These are phyloP conservation scores for Magnolia kwangsiensis DNA, from an alignment of 164 flowering plant genomes.

Conservation along the genomic window DNA sequence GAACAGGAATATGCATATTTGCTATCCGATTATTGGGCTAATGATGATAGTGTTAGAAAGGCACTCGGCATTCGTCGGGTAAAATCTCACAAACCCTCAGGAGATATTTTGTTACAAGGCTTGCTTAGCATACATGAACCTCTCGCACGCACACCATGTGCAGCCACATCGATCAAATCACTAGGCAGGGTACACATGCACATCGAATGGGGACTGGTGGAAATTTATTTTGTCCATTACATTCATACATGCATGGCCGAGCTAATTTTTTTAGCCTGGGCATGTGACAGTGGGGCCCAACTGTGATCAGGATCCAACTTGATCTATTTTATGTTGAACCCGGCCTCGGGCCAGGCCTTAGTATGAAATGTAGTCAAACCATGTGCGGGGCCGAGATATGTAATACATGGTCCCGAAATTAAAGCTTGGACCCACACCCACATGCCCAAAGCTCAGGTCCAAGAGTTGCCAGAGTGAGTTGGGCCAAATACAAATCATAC, in stretches of 20 bases:
- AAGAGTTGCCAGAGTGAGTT: background rate
- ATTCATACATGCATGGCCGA: no score
- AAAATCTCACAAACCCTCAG: background rate
- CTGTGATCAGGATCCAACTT: no score
- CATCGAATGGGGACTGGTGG: background rate
- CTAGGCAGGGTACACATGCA: background rate
- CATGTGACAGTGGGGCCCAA: no score
- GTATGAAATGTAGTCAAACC: no score
- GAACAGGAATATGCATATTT: conserved; percentile 13
- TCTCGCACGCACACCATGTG: background rate
- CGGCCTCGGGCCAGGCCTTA: no score
- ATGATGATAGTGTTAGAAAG: conserved; percentile 15
- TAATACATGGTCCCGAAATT: background rate
- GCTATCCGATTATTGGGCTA: conserved; percentile 23
- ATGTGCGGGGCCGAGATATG: background rate
- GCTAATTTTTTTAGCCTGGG: no score
- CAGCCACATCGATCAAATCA: background rate
- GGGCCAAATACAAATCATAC: background rate
- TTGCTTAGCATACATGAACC: background rate
- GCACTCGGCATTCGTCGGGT: conserved; percentile 26
- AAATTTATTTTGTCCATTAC: no score
- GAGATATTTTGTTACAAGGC: background rate
- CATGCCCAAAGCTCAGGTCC: background rate
- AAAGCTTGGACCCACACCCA: background rate
- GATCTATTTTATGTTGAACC: no score